These are phyloP conservation scores for Chaetomium sp. DNA, from an alignment of 2,329 filamentous ascomycete species.

Conservation along the genomic window DNA sequence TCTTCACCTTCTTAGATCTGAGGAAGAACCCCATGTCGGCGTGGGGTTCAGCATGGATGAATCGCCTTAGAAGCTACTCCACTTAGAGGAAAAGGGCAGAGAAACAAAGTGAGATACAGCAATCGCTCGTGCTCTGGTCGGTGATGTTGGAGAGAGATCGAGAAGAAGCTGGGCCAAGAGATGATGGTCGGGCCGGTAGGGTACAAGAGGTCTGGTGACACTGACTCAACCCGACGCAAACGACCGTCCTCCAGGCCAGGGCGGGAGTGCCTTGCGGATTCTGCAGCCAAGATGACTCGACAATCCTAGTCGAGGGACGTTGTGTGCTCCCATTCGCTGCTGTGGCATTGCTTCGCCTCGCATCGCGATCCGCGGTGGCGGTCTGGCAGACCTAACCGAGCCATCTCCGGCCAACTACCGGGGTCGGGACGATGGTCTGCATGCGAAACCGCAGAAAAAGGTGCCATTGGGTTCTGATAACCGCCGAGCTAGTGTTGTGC, in stretches of 20 bases:
- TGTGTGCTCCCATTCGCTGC: slow-evolving; percentile 33
- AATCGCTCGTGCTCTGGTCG: neutral
- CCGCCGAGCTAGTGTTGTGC: slow-evolving; percentile 16
- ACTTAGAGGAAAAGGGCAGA: neutral
- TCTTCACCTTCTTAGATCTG: slow-evolving; percentile 36
- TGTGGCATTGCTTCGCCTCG: slow-evolving; percentile 31
- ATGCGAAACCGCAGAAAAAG: slow-evolving; percentile 6
- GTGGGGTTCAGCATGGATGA: slow-evolving; percentile 9
- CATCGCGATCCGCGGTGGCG: slow-evolving; percentile 31
- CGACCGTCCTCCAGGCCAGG: slow-evolving; percentile 12
- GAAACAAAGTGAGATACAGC: neutral
- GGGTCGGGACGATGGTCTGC: slow-evolving; percentile 2
- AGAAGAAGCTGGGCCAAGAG: neutral
- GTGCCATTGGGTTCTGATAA: slow-evolving; percentile 18
- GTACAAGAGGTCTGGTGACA: slow-evolving; percentile 16
- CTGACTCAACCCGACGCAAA: slow-evolving; percentile 13
- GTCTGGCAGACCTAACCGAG: slow-evolving; percentile 17
- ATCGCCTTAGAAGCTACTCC: neutral
- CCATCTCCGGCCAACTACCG: slow-evolving; percentile 1
- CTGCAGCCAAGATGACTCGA: slow-evolving; percentile 24
- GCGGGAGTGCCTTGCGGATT: slow-evolving; percentile 35
- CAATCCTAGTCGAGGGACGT: slow-evolving; percentile 26
- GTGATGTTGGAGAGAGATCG: neutral
- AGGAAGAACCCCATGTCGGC: slow-evolving; percentile 36
- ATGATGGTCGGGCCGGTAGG: slow-evolving; percentile 1